Evolutionary conservation across 2,329 filamentous ascomycete species (phyloP).

Genomic region (Madurella mycetomatis): DNA sequence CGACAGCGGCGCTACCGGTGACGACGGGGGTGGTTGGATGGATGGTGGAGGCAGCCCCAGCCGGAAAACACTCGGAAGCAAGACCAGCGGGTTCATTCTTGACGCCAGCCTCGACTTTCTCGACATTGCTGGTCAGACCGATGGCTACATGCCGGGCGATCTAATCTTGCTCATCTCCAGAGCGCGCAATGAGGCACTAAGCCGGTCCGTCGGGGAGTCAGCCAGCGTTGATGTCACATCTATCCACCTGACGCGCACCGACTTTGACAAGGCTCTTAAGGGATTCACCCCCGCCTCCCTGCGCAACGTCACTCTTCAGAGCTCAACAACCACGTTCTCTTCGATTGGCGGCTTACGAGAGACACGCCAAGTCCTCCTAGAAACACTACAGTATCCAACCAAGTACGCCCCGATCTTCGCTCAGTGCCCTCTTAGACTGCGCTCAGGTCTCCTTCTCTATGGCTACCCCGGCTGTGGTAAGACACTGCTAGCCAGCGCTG

Average conservation of each 20-base stretch:
- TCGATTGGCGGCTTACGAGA: conserved; percentile 84
- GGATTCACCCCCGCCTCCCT: conserved; percentile 94
- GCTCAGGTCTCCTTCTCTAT: conserved; percentile 88
- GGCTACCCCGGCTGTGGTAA: conserved; percentile 96
- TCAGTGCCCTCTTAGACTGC: conserved; percentile 88
- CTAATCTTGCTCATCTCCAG: conserved; percentile 79
- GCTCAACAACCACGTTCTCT: conserved; percentile 86
- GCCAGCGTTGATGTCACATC: conserved; percentile 38
- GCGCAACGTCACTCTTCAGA: conserved; percentile 89
- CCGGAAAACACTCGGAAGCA: conserved; percentile 32
- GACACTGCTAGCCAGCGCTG: conserved; percentile 88
- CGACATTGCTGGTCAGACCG: conserved; percentile 87
- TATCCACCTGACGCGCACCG: conserved; percentile 59
- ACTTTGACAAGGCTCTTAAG: conserved; percentile 80
- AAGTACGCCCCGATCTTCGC: conserved; percentile 98
- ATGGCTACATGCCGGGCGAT: conserved; percentile 97
- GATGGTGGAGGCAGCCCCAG: conserved; percentile 61
- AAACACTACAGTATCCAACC: conserved; percentile 94
- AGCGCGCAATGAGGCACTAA: conserved; percentile 87
- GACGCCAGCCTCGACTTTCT: conserved; percentile 80
- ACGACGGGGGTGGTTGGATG: conserved; percentile 66
- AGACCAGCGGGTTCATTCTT: conserved; percentile 63
- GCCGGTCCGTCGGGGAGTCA: conserved; percentile 63
- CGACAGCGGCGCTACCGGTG: conserved; percentile 44
- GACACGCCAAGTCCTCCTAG: conserved; percentile 85